Evolutionary conservation across 768 basidiomycete species (phyloP), one percentile per base, ranked within the genome.

Genomic region (Psilocybe cubensis): DNA sequence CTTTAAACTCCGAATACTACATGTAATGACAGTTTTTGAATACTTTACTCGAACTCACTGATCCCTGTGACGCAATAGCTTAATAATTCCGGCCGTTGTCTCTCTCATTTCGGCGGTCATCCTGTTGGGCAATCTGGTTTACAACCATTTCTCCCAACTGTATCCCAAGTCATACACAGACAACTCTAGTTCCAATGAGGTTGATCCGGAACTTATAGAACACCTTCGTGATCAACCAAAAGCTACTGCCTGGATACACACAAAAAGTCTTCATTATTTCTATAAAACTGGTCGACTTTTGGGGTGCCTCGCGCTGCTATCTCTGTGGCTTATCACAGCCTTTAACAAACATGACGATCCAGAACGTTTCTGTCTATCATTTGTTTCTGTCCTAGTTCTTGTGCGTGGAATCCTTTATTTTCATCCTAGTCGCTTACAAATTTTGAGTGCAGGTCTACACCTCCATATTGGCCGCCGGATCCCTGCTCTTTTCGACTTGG

Each of bases 251-350:
- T 28, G 18, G 4, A 24, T 53, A 17, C 62, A 60, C 17, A 56
- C 56, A 41, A 59, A 59, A 17, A 25, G 23, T n/a, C 20, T 28
- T 14, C 42, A 60, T 10, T 54, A 46, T 29, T 27, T 50, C 2
- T 63, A 52, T 42, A 52, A 50, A n/a, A 17, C 55, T 2, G 52
- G 53, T 3, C 59, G 62, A 12, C 52, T 63, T 5, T 24, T 58
- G 3, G 62, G 59, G 18, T 60, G 53, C 42, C 27, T 63, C 12
- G 24, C 38, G 21, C 29, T 63, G 25, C 41, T 55, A 41, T 27
- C 33, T 12, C 48, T 56, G 7, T 62, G 57, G 21, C 20, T 58
- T 10, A 44, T 33, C 21, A 57, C 56, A 11, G 6, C 54, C 3
- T 3, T 44, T 11, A 23, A n/a, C n/a, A 40, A 45, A 20, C 18